phyloP scores from a whole-genome alignment of 176 grass and related monocot genomes.

The Carex parvula region DNA sequence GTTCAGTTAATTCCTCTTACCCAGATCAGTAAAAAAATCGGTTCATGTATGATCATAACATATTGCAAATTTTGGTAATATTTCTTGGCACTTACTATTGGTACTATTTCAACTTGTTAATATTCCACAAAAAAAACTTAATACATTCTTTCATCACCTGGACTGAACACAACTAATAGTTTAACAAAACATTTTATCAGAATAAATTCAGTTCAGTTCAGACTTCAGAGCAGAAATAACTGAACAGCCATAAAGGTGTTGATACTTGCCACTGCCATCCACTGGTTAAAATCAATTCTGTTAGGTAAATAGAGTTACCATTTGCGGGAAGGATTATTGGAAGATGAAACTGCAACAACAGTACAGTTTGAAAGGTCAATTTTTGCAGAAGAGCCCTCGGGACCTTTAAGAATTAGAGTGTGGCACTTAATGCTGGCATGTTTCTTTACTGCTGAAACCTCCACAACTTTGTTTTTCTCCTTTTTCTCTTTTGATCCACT shows the following conservation, averaged over 20 bases:
- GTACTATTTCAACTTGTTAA: neutral
- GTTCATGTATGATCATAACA: neutral
- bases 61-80: neutral
- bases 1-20: neutral
- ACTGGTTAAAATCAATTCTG: too few relatives aligned
- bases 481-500: slow-evolving; percentile 15
- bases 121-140: neutral
- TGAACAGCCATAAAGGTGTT: too few relatives aligned
- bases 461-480: slow-evolving; percentile 21
- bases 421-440: slow-evolving; percentile 15
- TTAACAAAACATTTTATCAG: neutral
- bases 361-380: slow-evolving; percentile 19
- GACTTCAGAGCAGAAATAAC: too few relatives aligned
- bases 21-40: slow-evolving; percentile 5
- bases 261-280: too few relatives aligned
- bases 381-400: neutral
- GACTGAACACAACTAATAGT: neutral
- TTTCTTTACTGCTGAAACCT: slow-evolving; percentile 16
- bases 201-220: neutral
- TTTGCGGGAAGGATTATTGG: slow-evolving; percentile 1
- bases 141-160: neutral
- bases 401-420: neutral
- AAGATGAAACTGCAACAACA: slow-evolving; percentile 6
- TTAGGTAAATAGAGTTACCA: slow-evolving; percentile 8
- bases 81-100: neutral